Conservation (phyloP, 2,329 filamentous ascomycete species). For the Atkinsonella hypoxylon region DNA sequence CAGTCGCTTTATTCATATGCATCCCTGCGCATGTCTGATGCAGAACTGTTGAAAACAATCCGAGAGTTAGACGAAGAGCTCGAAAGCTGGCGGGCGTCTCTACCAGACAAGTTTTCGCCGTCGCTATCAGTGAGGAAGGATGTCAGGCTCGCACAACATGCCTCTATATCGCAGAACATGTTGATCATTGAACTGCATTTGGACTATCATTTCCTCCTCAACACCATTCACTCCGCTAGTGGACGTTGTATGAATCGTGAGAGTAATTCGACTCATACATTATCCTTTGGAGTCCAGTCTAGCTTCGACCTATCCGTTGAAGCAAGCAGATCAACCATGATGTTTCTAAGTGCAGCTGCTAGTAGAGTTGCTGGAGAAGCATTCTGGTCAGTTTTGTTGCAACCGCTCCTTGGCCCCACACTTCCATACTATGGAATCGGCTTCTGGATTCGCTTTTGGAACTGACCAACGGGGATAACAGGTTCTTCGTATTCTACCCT, state of each 20-base stretch:
- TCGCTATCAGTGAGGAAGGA: constrained; percentile 27
- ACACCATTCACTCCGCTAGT: constrained; percentile 42
- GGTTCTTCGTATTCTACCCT: constrained; percentile 45
- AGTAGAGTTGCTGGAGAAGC: constrained; percentile 31
- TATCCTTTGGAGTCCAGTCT: constrained; percentile 34
- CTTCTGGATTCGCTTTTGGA: no score
- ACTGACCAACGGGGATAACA: constrained; percentile 12
- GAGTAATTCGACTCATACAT: constrained; percentile 10
- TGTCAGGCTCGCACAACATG: constrained; percentile 15
- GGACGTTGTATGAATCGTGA: constrained; percentile 31
- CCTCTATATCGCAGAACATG: constrained; percentile 27
- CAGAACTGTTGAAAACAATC: constrained; percentile 41
- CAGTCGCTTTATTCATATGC: constrained; percentile 36
- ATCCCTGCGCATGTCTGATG: constrained; percentile 37
- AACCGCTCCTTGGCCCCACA: not conserved
- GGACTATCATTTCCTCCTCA: constrained; percentile 44
- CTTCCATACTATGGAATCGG: no score
- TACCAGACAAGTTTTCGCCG: constrained; percentile 33
- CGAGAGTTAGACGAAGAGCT: constrained; percentile 44
- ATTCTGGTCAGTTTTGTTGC: constrained; percentile 32
- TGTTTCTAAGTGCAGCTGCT: constrained; percentile 32
- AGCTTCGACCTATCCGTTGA: constrained; percentile 41
- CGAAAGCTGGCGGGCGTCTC: constrained; percentile 39
- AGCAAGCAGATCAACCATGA: constrained; percentile 41
- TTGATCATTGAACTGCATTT: constrained; percentile 35